Evolutionary conservation across 2,329 filamentous ascomycete species (phyloP).

Genomic region (Apiospora phragmitis): DNA sequence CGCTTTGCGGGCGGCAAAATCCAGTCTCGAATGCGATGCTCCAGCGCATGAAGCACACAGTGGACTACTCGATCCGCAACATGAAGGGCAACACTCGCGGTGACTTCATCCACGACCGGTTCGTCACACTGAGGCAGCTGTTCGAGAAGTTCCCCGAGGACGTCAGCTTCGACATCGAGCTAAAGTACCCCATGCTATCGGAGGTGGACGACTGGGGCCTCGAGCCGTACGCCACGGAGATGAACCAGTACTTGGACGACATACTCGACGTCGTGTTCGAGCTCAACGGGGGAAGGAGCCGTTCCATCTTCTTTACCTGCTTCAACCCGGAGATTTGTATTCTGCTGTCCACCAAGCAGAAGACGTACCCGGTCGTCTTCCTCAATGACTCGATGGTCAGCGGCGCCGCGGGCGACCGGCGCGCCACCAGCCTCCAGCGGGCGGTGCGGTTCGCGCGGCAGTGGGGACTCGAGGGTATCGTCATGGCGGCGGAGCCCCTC

Average conservation of each 20-base stretch:
- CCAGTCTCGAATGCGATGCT: conserved; percentile 22
- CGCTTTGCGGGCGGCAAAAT: conserved; percentile 11
- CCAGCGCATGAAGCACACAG: conserved; percentile 38
- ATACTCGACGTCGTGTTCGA: conserved; percentile 35
- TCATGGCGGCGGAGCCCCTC: conserved; percentile 37
- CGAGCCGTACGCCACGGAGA: conserved; percentile 35
- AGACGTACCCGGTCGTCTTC: conserved; percentile 33
- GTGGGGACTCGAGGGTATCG: conserved; percentile 38
- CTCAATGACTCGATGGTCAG: conserved; percentile 29
- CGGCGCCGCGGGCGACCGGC: conserved; percentile 29
- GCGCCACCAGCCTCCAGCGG: conserved; percentile 36
- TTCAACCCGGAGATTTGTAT: conserved; percentile 39
- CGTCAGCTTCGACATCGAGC: conserved; percentile 41
- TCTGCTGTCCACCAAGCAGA: conserved; percentile 32
- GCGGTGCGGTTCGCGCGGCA: conserved; percentile 38
- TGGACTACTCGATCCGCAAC: conserved; percentile 39
- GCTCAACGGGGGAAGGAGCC: neutral
- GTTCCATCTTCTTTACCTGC: conserved; percentile 35
- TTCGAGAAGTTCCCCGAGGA: conserved; percentile 33
- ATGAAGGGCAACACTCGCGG: conserved; percentile 41
- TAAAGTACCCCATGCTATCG: conserved; percentile 42
- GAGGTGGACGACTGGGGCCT: conserved; percentile 36
- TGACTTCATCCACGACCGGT: conserved; percentile 37
- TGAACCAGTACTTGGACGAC: conserved; percentile 34
- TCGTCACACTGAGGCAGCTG: conserved; percentile 39